Base-by-base conservation (phyloP, 805 yeast genomes). In the Yueomyces sp. region DNA sequence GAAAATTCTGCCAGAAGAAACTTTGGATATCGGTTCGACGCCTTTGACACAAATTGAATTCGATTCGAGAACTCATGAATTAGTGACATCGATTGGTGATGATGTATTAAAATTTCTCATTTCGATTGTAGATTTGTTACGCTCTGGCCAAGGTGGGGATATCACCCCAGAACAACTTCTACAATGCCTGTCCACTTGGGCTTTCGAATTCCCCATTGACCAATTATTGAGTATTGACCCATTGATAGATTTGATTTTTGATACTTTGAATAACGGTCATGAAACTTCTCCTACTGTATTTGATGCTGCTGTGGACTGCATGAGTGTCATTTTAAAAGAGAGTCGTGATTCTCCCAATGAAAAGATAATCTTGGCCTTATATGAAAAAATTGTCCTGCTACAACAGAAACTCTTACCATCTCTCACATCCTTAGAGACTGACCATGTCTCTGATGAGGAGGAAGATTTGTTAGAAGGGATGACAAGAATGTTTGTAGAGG, bases 1-100 rank as follows among this genome's bases (percentile, higher is more conserved):
- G 49, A 80, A 79, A 57, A 80, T 92, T 42, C 66, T 92, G 45
- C 98, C 99, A 1, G 97, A 92, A 60, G 98, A 92, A 63, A 72
- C 87, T 39, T 64, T 79, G 39, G 94, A 83, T 52, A 77, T 79
- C 42, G 83, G 81, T 51, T 78, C 78, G 46, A 76, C 92, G 1
- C 81, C 88, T 19, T 67, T 90, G 49, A 76, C 86, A 4, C 92
- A 84, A 57, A 88, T 82, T 40, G 95, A 90, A 57, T 82, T 81
- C 55, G 70, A 74, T 44, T 50, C 59, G 2, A 74, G 96, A 55
- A 76, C 83, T 2, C 66, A 69, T 39, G 75, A 74, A 46, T 67
- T 90, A 41, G 72, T 92, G 36, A 68, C 74, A 27, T 64, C 73
- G 42, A 86, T 82, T 52, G 83, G 85, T 1, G 79, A 76, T 44